Base-by-base conservation (phyloP, 345 rosid genomes). In the Alliaria petiolata region DNA sequence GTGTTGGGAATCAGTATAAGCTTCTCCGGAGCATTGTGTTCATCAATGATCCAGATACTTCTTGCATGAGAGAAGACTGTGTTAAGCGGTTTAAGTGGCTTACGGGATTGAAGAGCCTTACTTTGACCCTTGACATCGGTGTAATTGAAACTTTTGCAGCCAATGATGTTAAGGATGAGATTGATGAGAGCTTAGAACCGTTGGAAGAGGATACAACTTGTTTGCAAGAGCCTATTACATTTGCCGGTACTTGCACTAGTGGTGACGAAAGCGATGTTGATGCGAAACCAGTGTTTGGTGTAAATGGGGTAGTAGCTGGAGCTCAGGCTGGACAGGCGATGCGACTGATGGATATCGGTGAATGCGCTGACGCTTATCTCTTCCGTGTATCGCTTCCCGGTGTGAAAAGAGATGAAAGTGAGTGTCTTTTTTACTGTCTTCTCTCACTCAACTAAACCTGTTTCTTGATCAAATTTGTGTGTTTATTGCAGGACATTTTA, bases 351-450 rank as follows among this genome's bases (percentile, higher is more conserved):
- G 87, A 84, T 35, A 77, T 89, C n/a, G 85, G 83, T 8, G 90
- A 89, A 77, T 78, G 77, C 5, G 76, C 55, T 17, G 89, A 87
- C 13, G 65, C 84, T n/a, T 89, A 89, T 80, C 59, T 83, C 25
- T 87, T 89, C 42, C 86, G 86, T 17, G 81, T 87, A 30, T 77
- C 86, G 5, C 90, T 87, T 44, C 90, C 96, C 0, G 92, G 96
- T 22, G 96, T 89, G 33, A 75, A 78, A 69, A 83, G 85, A 67
- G 80, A 87, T 77, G 79, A 80, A 54, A 80, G 96, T 85, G 80
- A 80, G 85, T 72, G 28, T 8, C 45, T 20, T 30, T 74, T n/a
- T 7, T 20, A 40, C 38, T n/a, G 7, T 45, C 3, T 30, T 43
- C 6, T 47, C 4, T n/a, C n/a, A 36, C 8, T 12, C 47, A 1